Percentiles rank a stretch among this genome's conserved stretches.
Evolutionary conservation across 164 flowering plant genomes (phyloP).

Genomic region (Protea cynaroides): DNA sequence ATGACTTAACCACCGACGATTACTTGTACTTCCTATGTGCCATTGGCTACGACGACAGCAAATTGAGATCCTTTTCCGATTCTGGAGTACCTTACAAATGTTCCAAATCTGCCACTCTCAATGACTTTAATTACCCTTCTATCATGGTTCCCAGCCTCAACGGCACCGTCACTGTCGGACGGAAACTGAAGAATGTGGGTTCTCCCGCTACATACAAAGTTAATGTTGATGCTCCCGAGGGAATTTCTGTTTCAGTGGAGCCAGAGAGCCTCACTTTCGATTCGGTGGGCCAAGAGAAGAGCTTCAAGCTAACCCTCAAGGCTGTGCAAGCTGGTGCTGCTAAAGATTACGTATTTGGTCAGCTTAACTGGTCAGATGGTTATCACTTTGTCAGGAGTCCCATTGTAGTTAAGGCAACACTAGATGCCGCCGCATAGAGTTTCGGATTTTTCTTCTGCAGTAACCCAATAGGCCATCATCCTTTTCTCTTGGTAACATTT

Average conservation of each 20-base stretch:
- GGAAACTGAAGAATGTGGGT: conserved; percentile 57
- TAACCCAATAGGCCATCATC: too few species aligned
- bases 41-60: conserved; percentile 18
- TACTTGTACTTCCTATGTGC: conserved; percentile 51
- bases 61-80: conserved; percentile 3
- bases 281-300: conserved; percentile 39
- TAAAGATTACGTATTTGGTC: conserved; percentile 32
- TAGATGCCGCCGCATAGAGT: too few species aligned
- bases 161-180: conserved; percentile 24
- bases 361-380: conserved; percentile 41
- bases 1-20: conserved; percentile 38
- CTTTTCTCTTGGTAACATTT: too few species aligned
- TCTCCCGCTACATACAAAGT: conserved; percentile 32
- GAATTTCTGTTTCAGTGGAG: conserved; percentile 31
- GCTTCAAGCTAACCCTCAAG: conserved; percentile 27
- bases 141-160: conserved; percentile 34
- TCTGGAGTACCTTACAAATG: conserved; percentile 7
- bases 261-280: conserved; percentile 36
- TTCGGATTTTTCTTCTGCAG: too few species aligned
- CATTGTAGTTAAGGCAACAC: conserved; percentile 25
- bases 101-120: conserved; percentile 11
- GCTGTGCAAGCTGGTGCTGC: conserved; percentile 7
- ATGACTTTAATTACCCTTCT: conserved; percentile 57
- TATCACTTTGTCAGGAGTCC: conserved; percentile 46
- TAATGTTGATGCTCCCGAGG: conserved; percentile 20